These are phyloP conservation scores for Ambrosiella beaveri DNA, from an alignment of 2,329 filamentous ascomycete species.

Conservation along the genomic window DNA sequence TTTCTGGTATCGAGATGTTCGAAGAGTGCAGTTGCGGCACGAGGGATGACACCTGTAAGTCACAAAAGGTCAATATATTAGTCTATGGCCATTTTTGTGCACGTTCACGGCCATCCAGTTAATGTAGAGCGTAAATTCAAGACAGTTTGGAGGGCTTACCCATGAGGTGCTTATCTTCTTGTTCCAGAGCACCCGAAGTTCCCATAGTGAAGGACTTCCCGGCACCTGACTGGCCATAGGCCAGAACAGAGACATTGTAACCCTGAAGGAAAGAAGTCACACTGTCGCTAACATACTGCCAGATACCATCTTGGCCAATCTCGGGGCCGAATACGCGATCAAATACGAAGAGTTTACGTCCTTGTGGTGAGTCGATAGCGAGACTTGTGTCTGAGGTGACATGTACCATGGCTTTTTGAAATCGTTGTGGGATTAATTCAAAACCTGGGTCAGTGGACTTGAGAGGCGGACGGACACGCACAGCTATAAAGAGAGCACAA, in stretches of 20 bases:
- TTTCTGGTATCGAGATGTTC: conserved; percentile 56
- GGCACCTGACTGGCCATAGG: conserved; percentile 92
- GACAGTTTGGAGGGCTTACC: conserved; percentile 36
- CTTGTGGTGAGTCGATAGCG: conserved; percentile 77
- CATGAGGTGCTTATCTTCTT: conserved; percentile 53
- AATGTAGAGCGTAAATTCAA: neutral
- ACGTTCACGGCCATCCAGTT: no score
- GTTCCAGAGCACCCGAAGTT: conserved; percentile 70
- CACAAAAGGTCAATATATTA: neutral
- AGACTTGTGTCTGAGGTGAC: conserved; percentile 73
- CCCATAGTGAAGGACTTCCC: conserved; percentile 99
- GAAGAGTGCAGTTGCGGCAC: conserved; percentile 73
- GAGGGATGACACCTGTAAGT: conserved; percentile 70
- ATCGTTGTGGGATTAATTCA: conserved; percentile 88
- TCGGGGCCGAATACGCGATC: conserved; percentile 84
- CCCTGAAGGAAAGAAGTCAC: conserved; percentile 82
- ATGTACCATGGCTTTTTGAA: conserved; percentile 83
- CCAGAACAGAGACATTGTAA: conserved; percentile 94
- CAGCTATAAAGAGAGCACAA: conserved; percentile 36
- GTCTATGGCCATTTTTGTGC: no score
- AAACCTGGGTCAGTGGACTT: conserved; percentile 73
- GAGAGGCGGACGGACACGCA: conserved; percentile 80
- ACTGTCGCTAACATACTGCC: conserved; percentile 85
- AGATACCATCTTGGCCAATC: conserved; percentile 71
- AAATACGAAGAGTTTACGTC: conserved; percentile 89